Evolutionary conservation across 2,329 filamentous ascomycete species (phyloP).

Genomic region (Aspergillus quadricinctus): DNA sequence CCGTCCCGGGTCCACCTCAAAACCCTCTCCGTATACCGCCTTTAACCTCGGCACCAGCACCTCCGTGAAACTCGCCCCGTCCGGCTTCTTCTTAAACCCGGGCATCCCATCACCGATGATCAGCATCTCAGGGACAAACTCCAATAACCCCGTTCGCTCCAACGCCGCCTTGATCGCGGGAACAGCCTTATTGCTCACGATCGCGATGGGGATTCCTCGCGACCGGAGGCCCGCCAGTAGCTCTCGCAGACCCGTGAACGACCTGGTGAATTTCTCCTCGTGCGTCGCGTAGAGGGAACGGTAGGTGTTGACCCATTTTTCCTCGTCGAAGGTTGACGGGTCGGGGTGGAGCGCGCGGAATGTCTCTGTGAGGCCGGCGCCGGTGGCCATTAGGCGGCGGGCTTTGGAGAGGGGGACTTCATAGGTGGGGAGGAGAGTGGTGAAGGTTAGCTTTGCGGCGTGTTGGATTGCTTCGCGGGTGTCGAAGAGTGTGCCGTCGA

Average conservation of each 20-base stretch:
- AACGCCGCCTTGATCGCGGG: constrained; percentile 12
- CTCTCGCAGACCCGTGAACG: constrained; percentile 14
- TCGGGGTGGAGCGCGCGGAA: constrained; percentile 8
- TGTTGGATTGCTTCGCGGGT: constrained; percentile 11
- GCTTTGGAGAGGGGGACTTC: constrained; percentile 1
- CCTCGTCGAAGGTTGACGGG: constrained; percentile 7
- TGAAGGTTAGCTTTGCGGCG: constrained; percentile 6
- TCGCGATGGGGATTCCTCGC: constrained; percentile 13
- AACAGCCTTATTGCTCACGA: constrained; percentile 23
- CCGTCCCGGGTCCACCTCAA: neutral
- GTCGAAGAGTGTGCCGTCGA: constrained; percentile 17
- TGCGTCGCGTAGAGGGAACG: constrained; percentile 17
- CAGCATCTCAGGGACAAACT: constrained; percentile 3
- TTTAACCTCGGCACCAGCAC: constrained; percentile 12
- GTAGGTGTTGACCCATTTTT: constrained; percentile 15
- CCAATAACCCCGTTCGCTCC: constrained; percentile 1
- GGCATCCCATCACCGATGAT: constrained; percentile 11
- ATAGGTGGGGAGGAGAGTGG: constrained; percentile 5
- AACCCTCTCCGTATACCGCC: constrained; percentile 2
- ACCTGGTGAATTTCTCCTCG: constrained; percentile 15
- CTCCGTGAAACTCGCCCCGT: constrained; percentile 9
- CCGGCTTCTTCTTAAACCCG: constrained; percentile 7
- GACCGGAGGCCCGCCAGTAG: constrained; percentile 11
- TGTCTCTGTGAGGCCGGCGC: constrained; percentile 6
- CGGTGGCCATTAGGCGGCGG: constrained; percentile 8